These are phyloP conservation scores for Cudoniella acicularis DNA, from an alignment of 495 filamentous ascomycete genomes.

Conservation along the genomic window DNA sequence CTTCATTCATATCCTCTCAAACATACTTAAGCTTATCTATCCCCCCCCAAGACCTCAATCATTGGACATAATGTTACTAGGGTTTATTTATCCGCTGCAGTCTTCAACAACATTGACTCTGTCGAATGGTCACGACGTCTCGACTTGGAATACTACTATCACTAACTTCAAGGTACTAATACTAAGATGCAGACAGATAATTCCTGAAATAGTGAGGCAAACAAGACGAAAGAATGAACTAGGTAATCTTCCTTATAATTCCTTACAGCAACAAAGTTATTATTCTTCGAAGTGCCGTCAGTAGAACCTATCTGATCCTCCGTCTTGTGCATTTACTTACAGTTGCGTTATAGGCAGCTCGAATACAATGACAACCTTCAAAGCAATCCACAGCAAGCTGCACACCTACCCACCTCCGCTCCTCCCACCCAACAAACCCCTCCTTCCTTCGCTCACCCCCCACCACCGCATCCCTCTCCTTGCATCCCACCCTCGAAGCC, in stretches of 20 bases:
- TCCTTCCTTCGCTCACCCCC: conserved; percentile 21
- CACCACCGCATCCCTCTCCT: conserved; percentile 30
- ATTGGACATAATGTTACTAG: no score
- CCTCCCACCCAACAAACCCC: not conserved
- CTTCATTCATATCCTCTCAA: no score
- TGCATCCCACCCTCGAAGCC: conserved; percentile 42
- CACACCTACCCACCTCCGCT: not conserved
- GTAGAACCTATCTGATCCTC: not conserved
- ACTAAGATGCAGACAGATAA: no score
- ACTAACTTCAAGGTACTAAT: not conserved
- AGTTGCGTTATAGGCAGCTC: not conserved
- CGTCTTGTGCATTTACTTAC: not conserved
- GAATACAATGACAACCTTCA: not conserved
- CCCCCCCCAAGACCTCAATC: no score
- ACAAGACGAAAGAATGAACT: no score
- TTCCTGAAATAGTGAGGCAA: no score
- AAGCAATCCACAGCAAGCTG: not conserved
- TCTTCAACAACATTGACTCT: not conserved
- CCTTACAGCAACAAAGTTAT: no score
- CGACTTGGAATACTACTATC: not conserved
- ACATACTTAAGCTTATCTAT: no score
- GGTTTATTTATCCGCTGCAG: no score
- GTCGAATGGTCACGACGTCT: not conserved
- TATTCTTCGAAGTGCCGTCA: no score
- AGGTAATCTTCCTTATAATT: no score